Percentiles rank a stretch among this genome's conserved stretches.
Evolutionary conservation across 148 eudicot species (phyloP).

Genomic region (Pharnaceum exiguum): DNA sequence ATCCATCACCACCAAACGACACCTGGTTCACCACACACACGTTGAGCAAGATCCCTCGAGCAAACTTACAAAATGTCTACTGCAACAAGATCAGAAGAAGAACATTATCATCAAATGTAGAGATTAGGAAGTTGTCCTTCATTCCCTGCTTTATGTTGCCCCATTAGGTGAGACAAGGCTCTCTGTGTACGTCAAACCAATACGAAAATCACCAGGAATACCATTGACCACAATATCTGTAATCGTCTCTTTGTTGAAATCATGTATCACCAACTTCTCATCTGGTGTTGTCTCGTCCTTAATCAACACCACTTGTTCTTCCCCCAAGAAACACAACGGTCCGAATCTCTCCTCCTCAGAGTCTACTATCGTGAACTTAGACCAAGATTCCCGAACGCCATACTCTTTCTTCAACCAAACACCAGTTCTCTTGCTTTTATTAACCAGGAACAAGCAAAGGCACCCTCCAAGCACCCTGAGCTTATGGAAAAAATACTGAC

Average conservation of each 20-base stretch:
- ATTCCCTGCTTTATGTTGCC: too few species aligned
- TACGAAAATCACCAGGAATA: background rate
- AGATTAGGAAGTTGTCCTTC: too few species aligned
- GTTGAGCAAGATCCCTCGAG: too few species aligned
- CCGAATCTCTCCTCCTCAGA: background rate
- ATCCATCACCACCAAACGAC: too few species aligned
- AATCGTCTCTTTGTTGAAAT: background rate
- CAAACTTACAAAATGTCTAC: too few species aligned
- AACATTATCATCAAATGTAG: too few species aligned
- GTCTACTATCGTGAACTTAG: background rate
- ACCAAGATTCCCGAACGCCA: constrained; percentile 4
- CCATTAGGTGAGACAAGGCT: constrained; percentile 16
- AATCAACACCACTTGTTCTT: constrained; percentile 6
- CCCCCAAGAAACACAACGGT: background rate
- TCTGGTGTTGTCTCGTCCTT: background rate
- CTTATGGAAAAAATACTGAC: background rate
- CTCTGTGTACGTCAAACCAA: background rate
- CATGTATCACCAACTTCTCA: constrained; percentile 6
- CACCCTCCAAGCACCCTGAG: constrained; percentile 15
- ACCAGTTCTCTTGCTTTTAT: background rate
- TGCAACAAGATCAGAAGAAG: too few species aligned
- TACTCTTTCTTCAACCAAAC: constrained; percentile 21
- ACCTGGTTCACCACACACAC: too few species aligned
- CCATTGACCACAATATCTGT: background rate
- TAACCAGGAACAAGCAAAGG: constrained; percentile 1